phyloP scores from a whole-genome alignment of 2,329 filamentous ascomycete genomes.

The Colletotrichum sp. region DNA sequence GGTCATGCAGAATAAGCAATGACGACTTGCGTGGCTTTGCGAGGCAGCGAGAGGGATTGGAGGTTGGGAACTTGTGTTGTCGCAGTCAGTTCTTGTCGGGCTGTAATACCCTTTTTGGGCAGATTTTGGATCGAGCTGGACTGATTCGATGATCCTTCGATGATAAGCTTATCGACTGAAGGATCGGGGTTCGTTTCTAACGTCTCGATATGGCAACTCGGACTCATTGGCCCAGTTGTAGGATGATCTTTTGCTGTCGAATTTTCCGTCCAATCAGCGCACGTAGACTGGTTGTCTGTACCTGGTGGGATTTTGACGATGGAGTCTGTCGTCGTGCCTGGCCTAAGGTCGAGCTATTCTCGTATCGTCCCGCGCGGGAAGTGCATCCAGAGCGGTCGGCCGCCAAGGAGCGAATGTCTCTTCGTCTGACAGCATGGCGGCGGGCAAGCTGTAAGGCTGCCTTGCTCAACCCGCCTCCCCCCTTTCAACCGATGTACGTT shows the following conservation, averaged over 20 bases:
- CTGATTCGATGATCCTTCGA: not conserved
- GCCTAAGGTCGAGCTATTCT: not conserved
- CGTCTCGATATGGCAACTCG: not conserved
- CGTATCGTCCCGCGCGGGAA: not conserved
- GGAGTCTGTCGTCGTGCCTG: not conserved
- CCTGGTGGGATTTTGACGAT: not conserved
- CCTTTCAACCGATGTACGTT: not conserved
- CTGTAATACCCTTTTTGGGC: not conserved
- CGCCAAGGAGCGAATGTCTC: not conserved
- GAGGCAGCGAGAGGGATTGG: not conserved
- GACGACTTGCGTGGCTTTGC: not conserved
- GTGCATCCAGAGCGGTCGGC: not conserved
- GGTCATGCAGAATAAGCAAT: conserved; percentile 14
- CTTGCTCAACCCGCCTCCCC: not conserved
- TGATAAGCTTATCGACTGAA: not conserved
- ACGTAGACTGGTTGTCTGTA: not conserved
- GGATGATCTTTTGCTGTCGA: not conserved
- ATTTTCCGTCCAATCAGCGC: not conserved
- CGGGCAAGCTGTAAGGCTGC: not conserved
- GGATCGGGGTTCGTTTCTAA: not conserved
- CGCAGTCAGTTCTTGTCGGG: not conserved
- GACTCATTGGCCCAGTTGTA: not conserved
- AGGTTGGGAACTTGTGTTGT: not conserved
- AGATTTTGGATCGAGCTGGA: not conserved
- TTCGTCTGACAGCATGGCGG: not conserved